A percentile compares a stretch with the other conserved stretches of the same genome.
phyloP scores from a whole-genome alignment of 2,329 filamentous ascomycete genomes.

The Diaporthe destruens region DNA sequence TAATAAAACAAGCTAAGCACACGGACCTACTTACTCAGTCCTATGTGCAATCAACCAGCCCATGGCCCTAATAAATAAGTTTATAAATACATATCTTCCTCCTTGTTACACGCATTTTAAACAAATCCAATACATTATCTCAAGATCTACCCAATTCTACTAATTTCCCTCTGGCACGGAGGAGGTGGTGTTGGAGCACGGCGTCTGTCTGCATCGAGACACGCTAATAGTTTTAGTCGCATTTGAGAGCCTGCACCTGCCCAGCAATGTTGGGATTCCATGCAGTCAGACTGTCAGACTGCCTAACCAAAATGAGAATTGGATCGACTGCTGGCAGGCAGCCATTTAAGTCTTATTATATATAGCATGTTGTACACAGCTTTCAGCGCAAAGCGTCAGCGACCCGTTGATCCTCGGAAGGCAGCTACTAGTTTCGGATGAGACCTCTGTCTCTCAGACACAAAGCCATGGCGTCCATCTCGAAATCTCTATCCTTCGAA shows the following conservation, averaged over 20 bases:
- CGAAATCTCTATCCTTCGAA: conserved; percentile 1
- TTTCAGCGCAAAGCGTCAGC: conserved; percentile 5
- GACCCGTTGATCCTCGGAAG: not conserved
- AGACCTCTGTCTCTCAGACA: conserved; percentile 2
- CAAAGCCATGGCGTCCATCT: conserved; percentile 8
- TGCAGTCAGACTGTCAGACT: conserved; percentile 21
- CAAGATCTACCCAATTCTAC: too few relatives aligned
- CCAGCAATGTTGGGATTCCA: conserved; percentile 5
- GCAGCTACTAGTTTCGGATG: conserved; percentile 1
- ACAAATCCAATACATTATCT: too few relatives aligned
- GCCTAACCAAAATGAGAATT: conserved; percentile 5
- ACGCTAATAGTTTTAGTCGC: conserved; percentile 1
- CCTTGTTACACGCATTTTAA: too few relatives aligned
- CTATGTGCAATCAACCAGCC: too few relatives aligned
- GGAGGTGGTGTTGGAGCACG: not conserved
- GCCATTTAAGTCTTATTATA: not conserved
- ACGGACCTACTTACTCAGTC: too few relatives aligned
- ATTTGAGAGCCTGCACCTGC: conserved; percentile 1
- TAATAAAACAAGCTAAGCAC: too few relatives aligned
- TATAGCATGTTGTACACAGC: conserved; percentile 4
- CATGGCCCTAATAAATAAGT: too few relatives aligned
- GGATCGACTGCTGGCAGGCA: conserved; percentile 5
- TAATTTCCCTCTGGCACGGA: not conserved
- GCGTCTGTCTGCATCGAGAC: conserved; percentile 2
- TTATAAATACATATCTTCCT: too few relatives aligned